A percentile compares a stretch with the other conserved stretches of the same genome.
phyloP scores from a whole-genome alignment of 2,329 filamentous ascomycete species.

The Pyrenochaeta sp. region DNA sequence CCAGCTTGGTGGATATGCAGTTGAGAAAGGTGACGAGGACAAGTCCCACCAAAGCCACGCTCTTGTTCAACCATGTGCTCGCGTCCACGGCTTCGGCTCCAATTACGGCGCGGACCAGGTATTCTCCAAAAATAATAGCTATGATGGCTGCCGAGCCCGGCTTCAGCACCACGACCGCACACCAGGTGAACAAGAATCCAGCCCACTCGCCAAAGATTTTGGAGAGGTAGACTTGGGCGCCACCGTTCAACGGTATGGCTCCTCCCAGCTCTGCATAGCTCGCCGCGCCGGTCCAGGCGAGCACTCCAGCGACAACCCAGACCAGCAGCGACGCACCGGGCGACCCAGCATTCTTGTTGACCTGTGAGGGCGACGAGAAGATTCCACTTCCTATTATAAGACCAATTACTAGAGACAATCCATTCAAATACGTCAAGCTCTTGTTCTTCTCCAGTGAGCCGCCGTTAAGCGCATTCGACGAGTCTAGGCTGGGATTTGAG shows the following conservation, averaged over 20 bases:
- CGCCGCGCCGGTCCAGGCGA: conserved; percentile 95
- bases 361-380: conserved; percentile 92
- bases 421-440: conserved; percentile 92
- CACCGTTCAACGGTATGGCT: conserved; percentile 93
- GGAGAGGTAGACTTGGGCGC: conserved; percentile 89
- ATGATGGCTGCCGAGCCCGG: conserved; percentile 94
- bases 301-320: conserved; percentile 87
- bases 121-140: conserved; percentile 97
- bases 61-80: conserved; percentile 89
- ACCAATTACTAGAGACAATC: conserved; percentile 87
- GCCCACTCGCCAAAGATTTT: conserved; percentile 96
- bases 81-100: conserved; percentile 84
- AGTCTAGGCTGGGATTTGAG: conserved; percentile 62
- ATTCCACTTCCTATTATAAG: conserved; percentile 96
- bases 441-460: conserved; percentile 94
- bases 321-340: conserved; percentile 89
- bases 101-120: conserved; percentile 85
- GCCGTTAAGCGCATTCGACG: conserved; percentile 68
- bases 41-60: conserved; percentile 79
- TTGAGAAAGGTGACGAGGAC: conserved; percentile 82
- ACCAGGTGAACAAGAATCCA: conserved; percentile 97
- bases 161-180: conserved; percentile 90
- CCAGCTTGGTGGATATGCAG: conserved; percentile 87
- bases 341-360: conserved; percentile 89
- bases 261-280: conserved; percentile 96